Conservation (phyloP, 2,329 filamentous ascomycete genomes). For the Mycosphaerella arachidis region DNA sequence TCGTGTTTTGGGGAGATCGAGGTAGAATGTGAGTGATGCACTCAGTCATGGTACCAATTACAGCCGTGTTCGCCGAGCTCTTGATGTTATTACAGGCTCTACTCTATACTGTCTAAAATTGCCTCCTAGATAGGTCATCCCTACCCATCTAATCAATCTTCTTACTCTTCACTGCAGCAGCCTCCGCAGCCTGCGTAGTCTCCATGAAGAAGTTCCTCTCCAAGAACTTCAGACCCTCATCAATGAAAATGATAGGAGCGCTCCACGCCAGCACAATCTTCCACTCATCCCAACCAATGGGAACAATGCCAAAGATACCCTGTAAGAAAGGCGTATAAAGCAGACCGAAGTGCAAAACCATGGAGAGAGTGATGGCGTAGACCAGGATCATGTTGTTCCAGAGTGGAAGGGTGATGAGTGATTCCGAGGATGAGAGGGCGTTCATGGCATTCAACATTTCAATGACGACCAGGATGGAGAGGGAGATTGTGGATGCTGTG, state of each 20-base stretch:
- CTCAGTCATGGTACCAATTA: not conserved
- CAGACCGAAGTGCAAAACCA: slow-evolving; percentile 90
- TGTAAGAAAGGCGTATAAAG: slow-evolving; percentile 90
- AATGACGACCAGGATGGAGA: slow-evolving; percentile 89
- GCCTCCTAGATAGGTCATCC: not conserved
- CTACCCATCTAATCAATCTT: slow-evolving; percentile 19
- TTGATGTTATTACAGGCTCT: not conserved
- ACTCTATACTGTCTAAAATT: slow-evolving; percentile 1
- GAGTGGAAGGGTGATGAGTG: slow-evolving; percentile 84
- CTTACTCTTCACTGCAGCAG: slow-evolving; percentile 13
- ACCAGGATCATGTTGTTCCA: slow-evolving; percentile 99
- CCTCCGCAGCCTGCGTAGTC: slow-evolving; percentile 17
- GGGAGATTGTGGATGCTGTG: slow-evolving; percentile 84
- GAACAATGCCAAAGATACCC: slow-evolving; percentile 82
- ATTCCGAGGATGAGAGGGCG: slow-evolving; percentile 90
- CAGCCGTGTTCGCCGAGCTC: not conserved
- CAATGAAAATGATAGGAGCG: slow-evolving; percentile 87
- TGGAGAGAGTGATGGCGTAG: slow-evolving; percentile 86
- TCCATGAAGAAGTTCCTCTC: slow-evolving; percentile 50
- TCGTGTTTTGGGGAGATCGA: no score
- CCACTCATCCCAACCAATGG: slow-evolving; percentile 83
- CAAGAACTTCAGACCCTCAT: slow-evolving; percentile 74
- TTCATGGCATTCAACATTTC: slow-evolving; percentile 99
- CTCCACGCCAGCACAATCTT: slow-evolving; percentile 84
- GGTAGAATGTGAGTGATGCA: not conserved